Evolutionary conservation across 1,284 basidiomycete species (phyloP).

Genomic region (Microbotryomycetes sp.): DNA sequence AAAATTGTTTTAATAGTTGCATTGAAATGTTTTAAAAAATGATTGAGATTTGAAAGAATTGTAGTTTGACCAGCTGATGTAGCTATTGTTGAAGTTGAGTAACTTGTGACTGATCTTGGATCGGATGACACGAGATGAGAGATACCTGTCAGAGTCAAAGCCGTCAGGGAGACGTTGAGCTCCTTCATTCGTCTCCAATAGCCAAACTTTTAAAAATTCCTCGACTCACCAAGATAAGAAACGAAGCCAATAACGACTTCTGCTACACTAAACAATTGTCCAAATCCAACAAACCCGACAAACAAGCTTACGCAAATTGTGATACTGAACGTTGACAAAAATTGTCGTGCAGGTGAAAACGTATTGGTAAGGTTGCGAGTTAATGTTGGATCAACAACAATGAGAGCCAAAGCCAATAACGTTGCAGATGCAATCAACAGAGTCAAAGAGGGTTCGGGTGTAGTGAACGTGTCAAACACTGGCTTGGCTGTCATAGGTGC

Average conservation of each 20-base stretch:
- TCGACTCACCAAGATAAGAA: slow-evolving; percentile 30
- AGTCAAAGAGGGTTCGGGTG: not conserved
- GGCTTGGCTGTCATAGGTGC: not conserved
- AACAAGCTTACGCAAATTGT: slow-evolving; percentile 18
- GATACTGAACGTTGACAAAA: slow-evolving; percentile 27
- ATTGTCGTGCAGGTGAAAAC: slow-evolving; percentile 21
- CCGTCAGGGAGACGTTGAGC: not conserved
- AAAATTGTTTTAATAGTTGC: slow-evolving; percentile 69
- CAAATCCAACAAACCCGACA: slow-evolving; percentile 34
- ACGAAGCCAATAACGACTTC: slow-evolving; percentile 27
- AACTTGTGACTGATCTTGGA: slow-evolving; percentile 24
- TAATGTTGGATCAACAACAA: slow-evolving; percentile 32
- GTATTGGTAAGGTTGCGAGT: slow-evolving; percentile 19
- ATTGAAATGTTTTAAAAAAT: slow-evolving; percentile 33
- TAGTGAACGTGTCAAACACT: slow-evolving; percentile 1
- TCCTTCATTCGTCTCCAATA: not conserved
- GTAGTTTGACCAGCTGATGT: slow-evolving; percentile 8
- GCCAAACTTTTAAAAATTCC: not conserved
- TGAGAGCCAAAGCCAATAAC: slow-evolving; percentile 22
- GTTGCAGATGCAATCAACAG: slow-evolving; percentile 13
- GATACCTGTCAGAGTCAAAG: slow-evolving; percentile 20
- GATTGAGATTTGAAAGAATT: slow-evolving; percentile 21
- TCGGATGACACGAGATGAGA: slow-evolving; percentile 33
- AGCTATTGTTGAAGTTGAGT: not conserved
- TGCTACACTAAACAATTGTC: slow-evolving; percentile 8